phyloP scores from a whole-genome alignment of 2,329 filamentous ascomycete species.

The Xylaria sp. region DNA sequence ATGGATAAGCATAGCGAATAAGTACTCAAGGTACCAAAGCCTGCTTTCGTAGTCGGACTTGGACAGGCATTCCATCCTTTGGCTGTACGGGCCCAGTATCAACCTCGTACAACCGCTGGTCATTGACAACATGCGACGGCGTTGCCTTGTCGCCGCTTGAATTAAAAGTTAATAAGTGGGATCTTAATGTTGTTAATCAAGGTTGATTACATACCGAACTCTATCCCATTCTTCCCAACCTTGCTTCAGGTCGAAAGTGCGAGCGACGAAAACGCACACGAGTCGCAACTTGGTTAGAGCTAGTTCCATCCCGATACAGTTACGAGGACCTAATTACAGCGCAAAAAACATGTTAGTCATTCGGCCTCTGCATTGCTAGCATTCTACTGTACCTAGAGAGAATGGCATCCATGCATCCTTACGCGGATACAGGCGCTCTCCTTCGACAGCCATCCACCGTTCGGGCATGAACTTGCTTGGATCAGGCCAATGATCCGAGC shows the following conservation, averaged over 20 bases:
- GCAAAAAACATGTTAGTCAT: background rate
- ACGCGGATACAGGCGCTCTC: constrained; percentile 38
- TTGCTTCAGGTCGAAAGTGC: constrained; percentile 60
- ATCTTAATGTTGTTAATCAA: background rate
- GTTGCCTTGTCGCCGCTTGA: background rate
- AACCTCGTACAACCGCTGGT: background rate
- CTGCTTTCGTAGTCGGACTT: background rate
- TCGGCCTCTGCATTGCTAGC: background rate
- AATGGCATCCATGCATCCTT: constrained; percentile 62
- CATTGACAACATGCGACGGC: background rate
- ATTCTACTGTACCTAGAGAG: constrained; percentile 46
- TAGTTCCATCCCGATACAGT: constrained; percentile 66
- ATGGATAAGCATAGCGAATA: too few relatives aligned
- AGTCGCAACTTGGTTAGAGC: constrained; percentile 62
- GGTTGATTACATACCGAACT: background rate
- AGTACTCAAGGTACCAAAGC: background rate
- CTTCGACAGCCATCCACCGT: constrained; percentile 43
- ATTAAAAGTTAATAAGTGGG: background rate
- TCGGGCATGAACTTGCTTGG: constrained; percentile 50
- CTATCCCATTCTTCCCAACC: constrained; percentile 53
- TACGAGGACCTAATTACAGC: constrained; percentile 54
- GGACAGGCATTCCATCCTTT: constrained; percentile 12
- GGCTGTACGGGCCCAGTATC: background rate
- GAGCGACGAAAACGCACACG: constrained; percentile 57
- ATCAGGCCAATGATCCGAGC: constrained; percentile 42